Conservation (phyloP, 495 filamentous ascomycete genomes). For the Daldinia concentrica region DNA sequence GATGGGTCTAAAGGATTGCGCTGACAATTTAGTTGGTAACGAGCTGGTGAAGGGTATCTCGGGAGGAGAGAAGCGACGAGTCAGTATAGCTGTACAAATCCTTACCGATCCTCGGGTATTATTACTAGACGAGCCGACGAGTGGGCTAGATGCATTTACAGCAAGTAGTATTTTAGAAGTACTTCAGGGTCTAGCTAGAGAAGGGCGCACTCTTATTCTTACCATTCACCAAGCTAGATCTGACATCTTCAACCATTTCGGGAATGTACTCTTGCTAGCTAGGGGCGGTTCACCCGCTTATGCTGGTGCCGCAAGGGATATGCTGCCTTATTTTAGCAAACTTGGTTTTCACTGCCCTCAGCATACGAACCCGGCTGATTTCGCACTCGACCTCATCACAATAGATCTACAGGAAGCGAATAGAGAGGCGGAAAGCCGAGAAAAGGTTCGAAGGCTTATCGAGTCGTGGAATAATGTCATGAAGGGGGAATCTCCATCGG, state of each 20-base stretch:
- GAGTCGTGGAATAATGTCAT: conserved; percentile 53
- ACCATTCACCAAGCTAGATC: conserved; percentile 81
- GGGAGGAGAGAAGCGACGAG: conserved; percentile 77
- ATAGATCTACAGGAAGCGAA: conserved; percentile 71
- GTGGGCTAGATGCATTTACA: conserved; percentile 79
- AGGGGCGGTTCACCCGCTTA: conserved; percentile 74
- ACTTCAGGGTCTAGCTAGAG: conserved; percentile 70
- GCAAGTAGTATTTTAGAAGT: conserved; percentile 79
- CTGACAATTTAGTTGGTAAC: conserved; percentile 75
- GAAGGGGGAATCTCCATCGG: background rate
- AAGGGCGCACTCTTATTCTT: conserved; percentile 76
- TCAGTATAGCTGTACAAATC: conserved; percentile 79
- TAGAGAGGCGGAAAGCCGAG: conserved; percentile 65
- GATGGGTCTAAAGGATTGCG: conserved; percentile 80
- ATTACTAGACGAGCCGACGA: conserved; percentile 78
- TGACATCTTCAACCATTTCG: conserved; percentile 75
- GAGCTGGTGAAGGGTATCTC: conserved; percentile 79
- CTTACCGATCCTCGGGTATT: conserved; percentile 75
- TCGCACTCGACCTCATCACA: conserved; percentile 78
- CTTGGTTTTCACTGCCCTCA: conserved; percentile 70
- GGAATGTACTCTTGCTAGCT: conserved; percentile 73
- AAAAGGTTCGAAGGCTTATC: conserved; percentile 68
- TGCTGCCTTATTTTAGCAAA: conserved; percentile 69
- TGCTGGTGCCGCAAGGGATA: conserved; percentile 67
- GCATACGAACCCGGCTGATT: conserved; percentile 78